Conservation (phyloP, 2,329 filamentous ascomycete genomes). For the Purpureocillium takamizusanense region DNA sequence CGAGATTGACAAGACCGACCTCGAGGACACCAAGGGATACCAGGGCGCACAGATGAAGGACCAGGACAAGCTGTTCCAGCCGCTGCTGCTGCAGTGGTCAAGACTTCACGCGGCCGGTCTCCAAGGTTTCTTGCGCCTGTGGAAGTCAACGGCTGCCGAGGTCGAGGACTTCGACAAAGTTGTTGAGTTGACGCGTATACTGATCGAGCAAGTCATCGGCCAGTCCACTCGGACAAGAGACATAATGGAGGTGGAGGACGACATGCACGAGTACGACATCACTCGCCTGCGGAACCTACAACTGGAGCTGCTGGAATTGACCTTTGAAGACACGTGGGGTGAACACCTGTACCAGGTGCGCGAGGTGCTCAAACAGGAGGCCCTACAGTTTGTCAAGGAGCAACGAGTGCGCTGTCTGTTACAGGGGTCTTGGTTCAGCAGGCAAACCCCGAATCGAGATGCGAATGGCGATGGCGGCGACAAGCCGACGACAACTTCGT, state of each 20-base stretch:
- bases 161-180: conserved; percentile 90
- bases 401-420: conserved; percentile 86
- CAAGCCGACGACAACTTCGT: conserved; percentile 43
- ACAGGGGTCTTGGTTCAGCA: conserved; percentile 78
- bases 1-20: conserved; percentile 76
- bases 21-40: conserved; percentile 70
- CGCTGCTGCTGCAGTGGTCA: conserved; percentile 87
- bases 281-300: conserved; percentile 72
- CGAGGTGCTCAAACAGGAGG: conserved; percentile 83
- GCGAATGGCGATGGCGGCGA: conserved; percentile 21
- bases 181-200: conserved; percentile 78
- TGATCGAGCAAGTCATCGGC: conserved; percentile 84
- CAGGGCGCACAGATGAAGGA: conserved; percentile 66
- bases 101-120: conserved; percentile 77
- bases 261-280: conserved; percentile 77
- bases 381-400: conserved; percentile 93
- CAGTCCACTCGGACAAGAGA: conserved; percentile 74
- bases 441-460: conserved; percentile 32
- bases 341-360: conserved; percentile 83
- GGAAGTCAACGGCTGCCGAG: conserved; percentile 82
- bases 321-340: conserved; percentile 93
- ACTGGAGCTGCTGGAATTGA: conserved; percentile 84
- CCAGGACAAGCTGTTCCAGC: conserved; percentile 79
- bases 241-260: conserved; percentile 79
- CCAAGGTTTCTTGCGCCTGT: conserved; percentile 81